Base-by-base conservation (phyloP, 306 rosid species). In the Leucaena leucocephala region DNA sequence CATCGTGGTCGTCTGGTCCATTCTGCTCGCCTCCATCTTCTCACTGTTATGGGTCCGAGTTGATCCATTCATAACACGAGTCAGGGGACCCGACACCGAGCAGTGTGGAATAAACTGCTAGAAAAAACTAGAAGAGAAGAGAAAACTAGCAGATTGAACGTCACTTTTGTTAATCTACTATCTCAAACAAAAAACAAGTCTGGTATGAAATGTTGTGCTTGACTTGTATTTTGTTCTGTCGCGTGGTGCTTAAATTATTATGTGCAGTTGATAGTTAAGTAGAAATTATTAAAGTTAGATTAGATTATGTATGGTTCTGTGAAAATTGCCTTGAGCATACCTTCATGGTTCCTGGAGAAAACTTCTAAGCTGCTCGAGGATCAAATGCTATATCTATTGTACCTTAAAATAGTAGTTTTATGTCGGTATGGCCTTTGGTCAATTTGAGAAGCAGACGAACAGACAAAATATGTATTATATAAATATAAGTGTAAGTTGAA, bases 61-160 rank as follows among this genome's bases (percentile, higher is more conserved):
- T 1, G 97, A 95, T 63, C 98, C 98, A 1, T 95, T 95, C 75
- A 91, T 90, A 16, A 95, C 98, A 7, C 76, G 91, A 50, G 97
- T 95, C 71, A 92, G 90, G 1, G 98, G 98, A n/a, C 98, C 98
- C 9, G 89, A 92, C 35, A 74, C 87, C 3, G 90, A 91, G 86
- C 73, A 14, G 72, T 95, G 98, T 90, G 98, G 98, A 78, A 93
- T 95, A 86, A 95, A 95, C 91, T 95, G 98, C 88, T 95, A 91
- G 86, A 81, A 58, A 44, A 67, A 42, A 7, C 27, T 0, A 16
- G 4, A 2, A 40, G 44, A 15, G 8, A 57, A 21, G 19, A 16
- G 62, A 34, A 12, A 44, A 5, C 49, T 55, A 27, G 48, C 62
- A 17, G 55, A 11, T 38, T 65, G 34, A 40, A 27, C 16, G 14